Conservation (phyloP, 2,329 filamentous ascomycete species). For the Neospermospora avenae region DNA sequence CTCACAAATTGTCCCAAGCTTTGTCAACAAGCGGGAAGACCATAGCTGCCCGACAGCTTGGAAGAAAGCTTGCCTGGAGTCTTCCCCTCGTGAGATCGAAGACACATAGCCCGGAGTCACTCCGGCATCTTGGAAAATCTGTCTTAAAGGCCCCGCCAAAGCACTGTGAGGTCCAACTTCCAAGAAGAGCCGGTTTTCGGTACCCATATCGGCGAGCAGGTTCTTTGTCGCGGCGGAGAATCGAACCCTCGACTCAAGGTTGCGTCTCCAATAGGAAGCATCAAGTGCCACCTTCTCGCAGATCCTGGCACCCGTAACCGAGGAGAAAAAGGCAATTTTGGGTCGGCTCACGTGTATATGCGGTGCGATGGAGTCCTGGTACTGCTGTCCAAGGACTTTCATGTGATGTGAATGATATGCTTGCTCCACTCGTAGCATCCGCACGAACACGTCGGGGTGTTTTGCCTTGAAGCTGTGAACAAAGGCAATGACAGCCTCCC, state of each 20-base stretch:
- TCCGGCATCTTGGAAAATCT: constrained; percentile 13
- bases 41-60: too few species aligned
- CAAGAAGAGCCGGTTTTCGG: neutral
- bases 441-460: constrained; percentile 23
- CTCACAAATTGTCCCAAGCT: neutral
- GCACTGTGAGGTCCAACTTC: constrained; percentile 26
- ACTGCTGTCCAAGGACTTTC: too few species aligned
- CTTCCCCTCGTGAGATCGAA: constrained; percentile 11
- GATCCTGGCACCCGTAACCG: constrained; percentile 14
- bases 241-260: constrained; percentile 17
- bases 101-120: constrained; percentile 4
- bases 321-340: constrained; percentile 16
- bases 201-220: neutral
- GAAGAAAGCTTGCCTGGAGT: neutral
- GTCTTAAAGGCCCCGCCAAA: constrained; percentile 24
- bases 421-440: constrained; percentile 26
- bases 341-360: neutral
- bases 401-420: constrained; percentile 31
- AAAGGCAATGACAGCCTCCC: constrained; percentile 15
- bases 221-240: constrained; percentile 15
- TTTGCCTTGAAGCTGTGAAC: constrained; percentile 16
- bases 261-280: constrained; percentile 40
- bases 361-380: too few species aligned
- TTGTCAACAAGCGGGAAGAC: too few species aligned
- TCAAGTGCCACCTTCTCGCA: constrained; percentile 1